These are phyloP conservation scores for Garcia nutans DNA, from an alignment of 345 rosid genomes.

Conservation along the genomic window DNA sequence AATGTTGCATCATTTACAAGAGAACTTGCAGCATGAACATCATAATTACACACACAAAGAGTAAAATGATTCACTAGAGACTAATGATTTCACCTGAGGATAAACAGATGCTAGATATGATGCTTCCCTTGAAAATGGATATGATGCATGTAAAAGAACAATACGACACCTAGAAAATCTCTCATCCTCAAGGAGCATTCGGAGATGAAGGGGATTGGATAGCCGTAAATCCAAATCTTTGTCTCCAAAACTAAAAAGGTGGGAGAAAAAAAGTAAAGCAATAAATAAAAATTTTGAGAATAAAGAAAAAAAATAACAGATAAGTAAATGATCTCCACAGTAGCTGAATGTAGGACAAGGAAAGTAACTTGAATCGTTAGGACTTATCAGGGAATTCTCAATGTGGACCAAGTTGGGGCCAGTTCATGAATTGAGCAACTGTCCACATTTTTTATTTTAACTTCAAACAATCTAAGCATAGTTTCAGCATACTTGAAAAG, in stretches of 20 bases:
- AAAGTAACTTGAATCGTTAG: constrained; percentile 10
- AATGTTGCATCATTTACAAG: constrained; percentile 17
- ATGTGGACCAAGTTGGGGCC: constrained; percentile 6
- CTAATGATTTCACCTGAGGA: constrained; percentile 52
- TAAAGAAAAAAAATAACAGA: neutral
- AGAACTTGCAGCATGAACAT: neutral
- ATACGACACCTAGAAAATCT: constrained; percentile 65
- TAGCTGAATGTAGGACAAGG: constrained; percentile 16
- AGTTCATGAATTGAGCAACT: neutral
- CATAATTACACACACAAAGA: neutral
- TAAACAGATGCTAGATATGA: constrained; percentile 85
- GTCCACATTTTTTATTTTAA: neutral
- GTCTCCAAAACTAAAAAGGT: constrained; percentile 73
- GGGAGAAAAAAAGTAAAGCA: constrained; percentile 8
- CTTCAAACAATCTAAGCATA: neutral
- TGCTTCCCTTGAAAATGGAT: constrained; percentile 94
- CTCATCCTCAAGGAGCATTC: constrained; percentile 71
- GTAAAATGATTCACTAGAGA: neutral
- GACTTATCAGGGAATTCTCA: constrained; percentile 5
- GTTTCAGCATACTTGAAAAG: neutral
- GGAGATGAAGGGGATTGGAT: constrained; percentile 88
- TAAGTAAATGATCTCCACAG: neutral
- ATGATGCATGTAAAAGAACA: constrained; percentile 91
- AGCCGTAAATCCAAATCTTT: constrained; percentile 82
- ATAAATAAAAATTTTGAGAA: neutral